Evolutionary conservation across 257 asterid genomes (phyloP).

Genomic region (Coffea canephora): DNA sequence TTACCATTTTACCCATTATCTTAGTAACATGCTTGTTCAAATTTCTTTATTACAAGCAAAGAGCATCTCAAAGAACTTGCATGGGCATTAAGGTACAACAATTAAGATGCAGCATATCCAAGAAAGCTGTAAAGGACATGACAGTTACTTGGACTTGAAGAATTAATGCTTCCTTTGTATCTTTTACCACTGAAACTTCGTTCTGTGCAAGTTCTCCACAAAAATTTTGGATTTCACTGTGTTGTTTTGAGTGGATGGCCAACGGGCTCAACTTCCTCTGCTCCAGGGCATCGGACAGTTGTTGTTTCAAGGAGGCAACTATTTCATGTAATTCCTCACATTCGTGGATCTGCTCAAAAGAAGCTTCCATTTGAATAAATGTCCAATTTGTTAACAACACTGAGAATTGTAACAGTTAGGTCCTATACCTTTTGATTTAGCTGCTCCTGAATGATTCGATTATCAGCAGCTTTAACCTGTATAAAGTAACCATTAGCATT

Average conservation of each 20-base stretch:
- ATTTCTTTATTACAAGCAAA: not conserved
- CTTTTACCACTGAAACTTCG: constrained; percentile 36
- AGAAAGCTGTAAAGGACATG: not conserved
- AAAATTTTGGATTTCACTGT: constrained; percentile 38
- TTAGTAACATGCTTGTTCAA: not conserved
- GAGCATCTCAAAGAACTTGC: not conserved
- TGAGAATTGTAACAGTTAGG: constrained; percentile 27
- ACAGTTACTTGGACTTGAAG: constrained; percentile 63
- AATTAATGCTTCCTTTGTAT: constrained; percentile 48
- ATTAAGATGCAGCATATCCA: no score
- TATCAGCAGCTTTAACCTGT: constrained; percentile 94
- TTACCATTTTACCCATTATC: not conserved
- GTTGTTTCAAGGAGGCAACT: constrained; percentile 58
- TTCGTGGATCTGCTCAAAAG: constrained; percentile 55
- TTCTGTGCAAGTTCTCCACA: constrained; percentile 37
- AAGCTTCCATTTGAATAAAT: not conserved
- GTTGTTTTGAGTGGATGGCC: constrained; percentile 40
- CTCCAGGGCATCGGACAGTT: constrained; percentile 54
- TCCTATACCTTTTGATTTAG: constrained; percentile 74
- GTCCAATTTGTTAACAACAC: constrained; percentile 2
- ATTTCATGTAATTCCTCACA: constrained; percentile 74
- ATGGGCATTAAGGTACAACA: no score
- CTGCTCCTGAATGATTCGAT: constrained; percentile 91
- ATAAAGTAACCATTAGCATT: constrained; percentile 26
- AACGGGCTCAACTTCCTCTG: constrained; percentile 38